Evolutionary conservation across 2,329 filamentous ascomycete species (phyloP).

Genomic region (Aspergillus texensis): DNA sequence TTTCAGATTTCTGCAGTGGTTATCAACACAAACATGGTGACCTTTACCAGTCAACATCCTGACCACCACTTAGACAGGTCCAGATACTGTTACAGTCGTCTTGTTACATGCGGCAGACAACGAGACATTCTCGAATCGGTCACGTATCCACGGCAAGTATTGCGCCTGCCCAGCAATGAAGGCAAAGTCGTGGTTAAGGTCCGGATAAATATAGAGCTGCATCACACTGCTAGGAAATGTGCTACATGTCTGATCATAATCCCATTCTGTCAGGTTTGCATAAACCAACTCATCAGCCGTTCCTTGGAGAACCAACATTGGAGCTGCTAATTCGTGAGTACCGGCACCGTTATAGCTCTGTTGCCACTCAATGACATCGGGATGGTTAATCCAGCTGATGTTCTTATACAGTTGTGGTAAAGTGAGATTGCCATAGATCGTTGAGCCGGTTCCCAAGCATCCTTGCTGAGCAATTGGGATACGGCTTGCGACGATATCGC

Average conservation of each 20-base stretch:
- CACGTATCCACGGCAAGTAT: neutral
- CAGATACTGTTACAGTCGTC: neutral
- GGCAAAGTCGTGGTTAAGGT: neutral
- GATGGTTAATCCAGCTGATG: conserved; percentile 6
- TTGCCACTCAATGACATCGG: conserved; percentile 4
- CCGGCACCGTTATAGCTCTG: conserved; percentile 1
- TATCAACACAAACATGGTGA: too few relatives aligned
- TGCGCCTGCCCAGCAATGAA: neutral
- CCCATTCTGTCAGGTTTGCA: neutral
- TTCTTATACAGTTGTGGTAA: conserved; percentile 4
- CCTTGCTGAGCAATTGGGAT: neutral
- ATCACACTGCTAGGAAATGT: neutral
- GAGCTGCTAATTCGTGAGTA: neutral
- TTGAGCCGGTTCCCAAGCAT: neutral
- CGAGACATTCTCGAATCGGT: neutral
- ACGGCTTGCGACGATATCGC: neutral
- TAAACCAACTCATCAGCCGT: neutral
- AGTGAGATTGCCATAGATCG: conserved; percentile 1
- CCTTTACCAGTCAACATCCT: too few relatives aligned
- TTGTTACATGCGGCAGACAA: neutral
- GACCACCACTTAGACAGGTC: neutral
- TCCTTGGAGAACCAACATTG: conserved; percentile 5
- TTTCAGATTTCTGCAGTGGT: too few relatives aligned
- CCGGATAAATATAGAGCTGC: neutral
- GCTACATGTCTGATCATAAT: neutral